phyloP scores from a whole-genome alignment of 495 filamentous ascomycete species.

The Penicillium cataractarum region DNA sequence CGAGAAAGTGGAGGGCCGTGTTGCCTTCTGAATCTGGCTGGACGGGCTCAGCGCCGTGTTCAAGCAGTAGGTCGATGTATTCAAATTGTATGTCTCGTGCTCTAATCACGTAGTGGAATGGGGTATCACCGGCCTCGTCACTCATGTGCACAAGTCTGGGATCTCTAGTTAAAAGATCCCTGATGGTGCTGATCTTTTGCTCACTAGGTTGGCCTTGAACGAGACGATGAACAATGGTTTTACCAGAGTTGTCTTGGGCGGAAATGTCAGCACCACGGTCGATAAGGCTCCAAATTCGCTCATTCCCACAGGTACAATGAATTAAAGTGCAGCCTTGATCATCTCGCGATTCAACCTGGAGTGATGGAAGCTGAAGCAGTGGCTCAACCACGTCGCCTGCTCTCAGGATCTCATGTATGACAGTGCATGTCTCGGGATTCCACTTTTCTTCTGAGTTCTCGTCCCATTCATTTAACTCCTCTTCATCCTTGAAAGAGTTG shows the following conservation, averaged over 20 bases:
- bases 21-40: conserved; percentile 23
- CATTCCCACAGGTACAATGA: background rate
- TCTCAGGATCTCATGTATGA: conserved; percentile 22
- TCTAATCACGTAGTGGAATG: conserved; percentile 14
- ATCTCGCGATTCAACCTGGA: conserved; percentile 21
- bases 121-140: conserved; percentile 8
- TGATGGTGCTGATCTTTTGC: background rate
- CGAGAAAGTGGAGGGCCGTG: conserved; percentile 25
- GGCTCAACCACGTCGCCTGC: conserved; percentile 9
- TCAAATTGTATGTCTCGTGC: background rate
- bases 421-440: conserved; percentile 8
- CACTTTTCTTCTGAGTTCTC: background rate
- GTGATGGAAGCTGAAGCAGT: conserved; percentile 20
- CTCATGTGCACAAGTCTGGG: conserved; percentile 6
- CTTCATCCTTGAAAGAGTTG: background rate
- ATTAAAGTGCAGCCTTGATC: conserved; percentile 21
- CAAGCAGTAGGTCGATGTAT: conserved; percentile 16
- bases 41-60: conserved; percentile 19
- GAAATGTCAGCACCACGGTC: background rate
- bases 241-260: background rate
- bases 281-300: background rate
- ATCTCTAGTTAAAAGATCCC: background rate
- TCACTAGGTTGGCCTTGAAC: background rate
- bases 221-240: background rate
- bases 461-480: background rate